phyloP scores from a whole-genome alignment of 164 flowering plant species.

The Stephania yunnanensis region DNA sequence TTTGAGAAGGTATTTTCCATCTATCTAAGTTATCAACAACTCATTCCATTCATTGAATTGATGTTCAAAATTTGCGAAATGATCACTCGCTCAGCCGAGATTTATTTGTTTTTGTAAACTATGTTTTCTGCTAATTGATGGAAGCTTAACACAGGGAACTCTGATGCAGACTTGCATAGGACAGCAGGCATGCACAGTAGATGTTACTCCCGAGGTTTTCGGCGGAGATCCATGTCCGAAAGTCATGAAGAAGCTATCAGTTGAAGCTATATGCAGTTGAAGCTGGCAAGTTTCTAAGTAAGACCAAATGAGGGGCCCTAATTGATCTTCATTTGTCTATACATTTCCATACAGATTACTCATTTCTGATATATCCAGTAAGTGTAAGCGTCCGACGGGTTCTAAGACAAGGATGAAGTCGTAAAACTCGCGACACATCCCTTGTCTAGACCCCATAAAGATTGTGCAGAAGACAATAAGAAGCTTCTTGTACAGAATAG shows the following conservation, averaged over 20 bases:
- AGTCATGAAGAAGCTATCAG: conserved; percentile 64
- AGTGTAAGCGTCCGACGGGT: conserved; percentile 5
- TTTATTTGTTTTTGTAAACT: not conserved
- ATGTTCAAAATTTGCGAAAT: not conserved
- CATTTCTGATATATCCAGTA: not conserved
- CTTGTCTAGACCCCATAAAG: conserved; percentile 17
- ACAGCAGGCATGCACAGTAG: conserved; percentile 65
- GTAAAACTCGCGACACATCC: conserved; percentile 20
- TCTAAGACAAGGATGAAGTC: conserved; percentile 19
- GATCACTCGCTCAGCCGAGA: not conserved
- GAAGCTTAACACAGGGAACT: conserved; percentile 16
- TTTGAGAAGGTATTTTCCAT: conserved; percentile 53
- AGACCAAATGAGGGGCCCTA: too few relatives aligned
- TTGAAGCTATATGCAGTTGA: conserved; percentile 59
- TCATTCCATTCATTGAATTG: not conserved
- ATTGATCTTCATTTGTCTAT: conserved; percentile 13
- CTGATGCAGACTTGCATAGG: conserved; percentile 76
- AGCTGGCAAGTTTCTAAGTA: not conserved
- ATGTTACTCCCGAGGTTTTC: too few relatives aligned
- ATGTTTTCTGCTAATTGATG: not conserved
- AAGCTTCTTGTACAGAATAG: conserved; percentile 16
- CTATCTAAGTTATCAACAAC: not conserved
- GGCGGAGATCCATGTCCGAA: conserved; percentile 66
- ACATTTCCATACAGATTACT: conserved; percentile 6
- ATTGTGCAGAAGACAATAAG: conserved; percentile 8